A percentile compares a stretch with the other conserved stretches of the same genome.
Conservation (phyloP, 2,329 filamentous ascomycete species). For the Sarocladium oryzae region DNA sequence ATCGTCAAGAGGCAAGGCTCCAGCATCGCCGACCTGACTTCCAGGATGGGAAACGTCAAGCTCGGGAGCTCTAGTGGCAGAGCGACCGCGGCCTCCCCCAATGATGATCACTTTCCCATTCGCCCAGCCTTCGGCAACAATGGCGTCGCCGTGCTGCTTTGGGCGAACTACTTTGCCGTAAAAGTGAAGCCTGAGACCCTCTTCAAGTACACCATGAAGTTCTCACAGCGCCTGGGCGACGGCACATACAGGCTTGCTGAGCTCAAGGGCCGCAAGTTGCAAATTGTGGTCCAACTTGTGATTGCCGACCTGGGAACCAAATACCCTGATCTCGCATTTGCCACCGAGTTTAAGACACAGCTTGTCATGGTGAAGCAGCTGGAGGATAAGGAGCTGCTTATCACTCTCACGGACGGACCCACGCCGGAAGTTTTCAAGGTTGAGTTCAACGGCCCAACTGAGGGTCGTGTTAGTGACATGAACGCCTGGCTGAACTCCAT, state of each 20-base stretch:
- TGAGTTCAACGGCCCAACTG: slow-evolving; percentile 31
- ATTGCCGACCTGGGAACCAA: slow-evolving; percentile 1
- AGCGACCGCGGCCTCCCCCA: slow-evolving; percentile 10
- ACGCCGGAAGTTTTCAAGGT: slow-evolving; percentile 32
- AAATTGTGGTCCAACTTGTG: slow-evolving; percentile 30
- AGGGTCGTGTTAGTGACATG: slow-evolving; percentile 33
- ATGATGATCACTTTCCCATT: slow-evolving; percentile 30
- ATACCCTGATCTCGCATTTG: slow-evolving; percentile 23
- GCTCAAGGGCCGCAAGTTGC: slow-evolving; percentile 37
- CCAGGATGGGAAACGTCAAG: slow-evolving; percentile 29
- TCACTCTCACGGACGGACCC: slow-evolving; percentile 11
- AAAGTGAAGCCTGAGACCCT: slow-evolving; percentile 28
- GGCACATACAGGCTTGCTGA: slow-evolving; percentile 16
- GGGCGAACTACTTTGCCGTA: slow-evolving; percentile 49
- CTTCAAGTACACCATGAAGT: slow-evolving; percentile 40
- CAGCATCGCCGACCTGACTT: slow-evolving; percentile 22
- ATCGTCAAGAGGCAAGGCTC: slow-evolving; percentile 25
- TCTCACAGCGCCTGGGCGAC: slow-evolving; percentile 18
- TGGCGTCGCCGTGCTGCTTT: slow-evolving; percentile 38
- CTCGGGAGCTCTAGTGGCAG: slow-evolving; percentile 14
- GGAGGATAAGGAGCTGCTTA: background rate
- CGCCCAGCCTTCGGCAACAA: slow-evolving; percentile 43
- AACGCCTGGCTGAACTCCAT: slow-evolving; percentile 38
- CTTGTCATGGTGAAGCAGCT: slow-evolving; percentile 35
- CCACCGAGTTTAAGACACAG: slow-evolving; percentile 46